Evolutionary conservation across 352 stramenopile genomes (phyloP), one percentile per base, ranked within the genome.

Genomic region (Thraustochytrium sp.): DNA sequence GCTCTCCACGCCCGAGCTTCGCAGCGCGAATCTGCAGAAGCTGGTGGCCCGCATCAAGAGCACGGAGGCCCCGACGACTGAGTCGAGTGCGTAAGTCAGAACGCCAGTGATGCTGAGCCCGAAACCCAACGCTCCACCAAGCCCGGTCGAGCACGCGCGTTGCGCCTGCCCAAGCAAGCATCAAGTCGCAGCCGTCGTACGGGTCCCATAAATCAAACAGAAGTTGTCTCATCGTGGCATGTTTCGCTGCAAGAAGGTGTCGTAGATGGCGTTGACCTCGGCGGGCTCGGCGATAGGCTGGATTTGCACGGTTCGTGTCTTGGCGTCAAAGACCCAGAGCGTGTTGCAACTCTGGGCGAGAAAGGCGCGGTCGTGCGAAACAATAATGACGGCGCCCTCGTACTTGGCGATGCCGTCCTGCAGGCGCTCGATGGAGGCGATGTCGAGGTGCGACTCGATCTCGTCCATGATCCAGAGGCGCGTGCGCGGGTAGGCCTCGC

Each of bases 371-470:
- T 85, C 82, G 37, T 85, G 82, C 26, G 65, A 85, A 62, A 85
- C 98, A 23, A 99, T 95, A 55, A 99, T 91, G 74, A 99, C 89
- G 3, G 97, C 95, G 83, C 94, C 96, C 82, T 96, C 96, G 92
- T 97, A 99, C 55, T 94, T 92, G 26, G 94, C 89, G 48, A 99
- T 87, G 23, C 93, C 95, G 44, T 98, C 94, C 85, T 98, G 96
- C 48, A 99, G 90, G 61, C 93, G 89, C 85, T 93, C 89, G 37
- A 95, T 92, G 73, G 88, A 92, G n/a, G 89, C 87, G 82, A 94
- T 94, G 87, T 99, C 96, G 84, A 96, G 87, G 86, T 98, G 94
- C 68, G 96, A 96, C 31, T 90, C 93, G 18, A 91, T 90, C 83
- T 98, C 94, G 82, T 98, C 94, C 59, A 98, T 88, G 8, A 97